Evolutionary conservation across 176 grass and related monocot species (phyloP), one percentile per base, ranked within the genome.

Genomic region (Tillandsia fasciculata): DNA sequence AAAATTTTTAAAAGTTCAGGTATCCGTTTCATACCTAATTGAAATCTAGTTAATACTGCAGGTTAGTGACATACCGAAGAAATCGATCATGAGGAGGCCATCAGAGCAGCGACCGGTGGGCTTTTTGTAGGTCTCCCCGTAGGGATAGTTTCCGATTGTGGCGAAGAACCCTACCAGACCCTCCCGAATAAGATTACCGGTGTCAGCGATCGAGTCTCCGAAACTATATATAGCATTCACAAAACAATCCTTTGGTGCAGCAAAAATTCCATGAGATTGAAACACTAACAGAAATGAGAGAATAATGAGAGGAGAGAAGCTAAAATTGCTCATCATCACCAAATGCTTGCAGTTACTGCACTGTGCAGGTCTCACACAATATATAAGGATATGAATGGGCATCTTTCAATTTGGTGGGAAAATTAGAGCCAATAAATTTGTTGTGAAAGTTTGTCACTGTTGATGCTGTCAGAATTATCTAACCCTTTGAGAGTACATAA

Each of bases 21-120:
- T 42, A 42, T 42, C 33, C 5, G 33, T 33, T 33, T 33, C 29
- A 5, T 33, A 33, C 29, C 29, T 33, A 33, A 6, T 6, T 33
- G 29, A 33, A 33, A 33, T 33, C 29, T 42, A 42, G 33, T 42
- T 5, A 42, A 42, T 42, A 42, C 33, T 42, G 33, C 33, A 42
- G 33, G 33, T 42, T 3, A 3, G 7, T 42, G 22, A 18, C 54
- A 33, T 57, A 96, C 93, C 93, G 3, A 96, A 78, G 83, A 86
- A 96, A 71, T 96, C 93, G 29, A 96, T 85, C 82, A 96, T 87
- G 74, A 96, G 88, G 74, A 96, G 88, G 58, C 93, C 93, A 11
- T 96, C 93, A 64, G 93, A 96, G 81, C 93, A 96, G 8, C 93
- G 93, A 26, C 93, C 93, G 15, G 93, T 96, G 14, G 93, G 57